Conservation (phyloP, 495 filamentous ascomycete species). For the Lineolata rhizophorae region DNA sequence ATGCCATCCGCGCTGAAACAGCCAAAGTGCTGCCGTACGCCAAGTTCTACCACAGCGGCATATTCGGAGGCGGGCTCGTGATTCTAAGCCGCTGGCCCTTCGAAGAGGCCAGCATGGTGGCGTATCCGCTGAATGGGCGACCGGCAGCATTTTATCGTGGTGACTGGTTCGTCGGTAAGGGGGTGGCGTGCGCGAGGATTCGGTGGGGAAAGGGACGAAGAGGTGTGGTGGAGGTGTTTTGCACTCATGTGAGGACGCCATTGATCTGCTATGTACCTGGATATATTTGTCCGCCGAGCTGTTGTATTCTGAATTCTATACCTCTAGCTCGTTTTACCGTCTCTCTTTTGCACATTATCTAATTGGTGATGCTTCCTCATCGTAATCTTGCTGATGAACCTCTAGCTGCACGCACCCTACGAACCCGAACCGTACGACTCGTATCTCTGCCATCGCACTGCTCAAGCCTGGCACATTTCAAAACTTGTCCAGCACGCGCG, state of each 20-base stretch:
- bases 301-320: no score
- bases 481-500: conserved; percentile 73
- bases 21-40: conserved; percentile 65
- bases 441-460: conserved; percentile 72
- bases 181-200: conserved; percentile 67
- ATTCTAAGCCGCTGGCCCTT: conserved; percentile 97
- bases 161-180: conserved; percentile 90
- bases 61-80: conserved; percentile 73
- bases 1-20: conserved; percentile 53
- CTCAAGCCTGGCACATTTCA: conserved; percentile 93
- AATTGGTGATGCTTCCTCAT: no score
- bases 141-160: conserved; percentile 85
- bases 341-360: background rate
- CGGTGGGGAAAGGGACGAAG: conserved; percentile 29
- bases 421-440: conserved; percentile 59
- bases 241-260: conserved; percentile 42
- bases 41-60: conserved; percentile 82
- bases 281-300: background rate
- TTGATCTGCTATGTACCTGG: background rate
- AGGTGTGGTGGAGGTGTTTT: conserved; percentile 79
- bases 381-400: conserved; percentile 6
- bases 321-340: no score
- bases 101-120: conserved; percentile 66
- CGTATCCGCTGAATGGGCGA: conserved; percentile 81
- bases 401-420: conserved; percentile 69